A percentile compares a stretch with the other conserved stretches of the same genome.
Evolutionary conservation across 495 filamentous ascomycete genomes (phyloP).

Genomic region (Podospora australis): DNA sequence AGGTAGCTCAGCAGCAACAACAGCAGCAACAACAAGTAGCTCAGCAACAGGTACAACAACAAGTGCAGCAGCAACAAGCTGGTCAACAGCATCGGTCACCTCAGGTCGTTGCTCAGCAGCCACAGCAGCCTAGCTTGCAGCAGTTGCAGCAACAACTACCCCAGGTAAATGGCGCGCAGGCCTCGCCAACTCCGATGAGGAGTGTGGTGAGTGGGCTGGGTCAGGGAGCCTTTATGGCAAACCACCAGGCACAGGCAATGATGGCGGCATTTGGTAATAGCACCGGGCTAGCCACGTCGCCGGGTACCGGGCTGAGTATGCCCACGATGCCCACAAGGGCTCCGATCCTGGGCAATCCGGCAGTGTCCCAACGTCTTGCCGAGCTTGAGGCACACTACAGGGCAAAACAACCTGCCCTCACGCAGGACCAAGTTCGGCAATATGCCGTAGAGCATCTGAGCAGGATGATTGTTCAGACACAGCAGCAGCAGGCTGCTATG

Average conservation of each 20-base stretch:
- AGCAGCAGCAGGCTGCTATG: constrained; percentile 31
- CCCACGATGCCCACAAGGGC: constrained; percentile 31
- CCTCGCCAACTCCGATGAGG: constrained; percentile 35
- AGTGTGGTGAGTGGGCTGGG: constrained; percentile 50
- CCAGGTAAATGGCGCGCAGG: constrained; percentile 30
- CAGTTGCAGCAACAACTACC: constrained; percentile 29
- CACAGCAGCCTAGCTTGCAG: constrained; percentile 36
- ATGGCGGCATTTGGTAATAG: constrained; percentile 37
- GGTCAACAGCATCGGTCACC: constrained; percentile 27
- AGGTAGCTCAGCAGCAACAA: constrained; percentile 14
- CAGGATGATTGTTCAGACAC: constrained; percentile 26
- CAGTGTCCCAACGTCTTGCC: constrained; percentile 24
- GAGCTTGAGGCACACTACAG: constrained; percentile 31
- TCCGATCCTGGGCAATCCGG: constrained; percentile 24
- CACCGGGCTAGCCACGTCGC: constrained; percentile 34
- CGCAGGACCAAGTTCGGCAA: constrained; percentile 53
- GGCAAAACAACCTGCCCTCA: constrained; percentile 47
- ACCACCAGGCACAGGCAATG: constrained; percentile 39
- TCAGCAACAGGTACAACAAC: constrained; percentile 26
- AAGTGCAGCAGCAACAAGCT: constrained; percentile 23
- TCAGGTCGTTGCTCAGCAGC: neutral
- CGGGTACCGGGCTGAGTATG: constrained; percentile 31
- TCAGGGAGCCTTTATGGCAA: constrained; percentile 37
- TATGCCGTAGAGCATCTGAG: constrained; percentile 54
- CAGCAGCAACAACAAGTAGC: constrained; percentile 28